Base-by-base conservation (phyloP, 1,139 yeast species). In the Pichia inconspicua region DNA sequence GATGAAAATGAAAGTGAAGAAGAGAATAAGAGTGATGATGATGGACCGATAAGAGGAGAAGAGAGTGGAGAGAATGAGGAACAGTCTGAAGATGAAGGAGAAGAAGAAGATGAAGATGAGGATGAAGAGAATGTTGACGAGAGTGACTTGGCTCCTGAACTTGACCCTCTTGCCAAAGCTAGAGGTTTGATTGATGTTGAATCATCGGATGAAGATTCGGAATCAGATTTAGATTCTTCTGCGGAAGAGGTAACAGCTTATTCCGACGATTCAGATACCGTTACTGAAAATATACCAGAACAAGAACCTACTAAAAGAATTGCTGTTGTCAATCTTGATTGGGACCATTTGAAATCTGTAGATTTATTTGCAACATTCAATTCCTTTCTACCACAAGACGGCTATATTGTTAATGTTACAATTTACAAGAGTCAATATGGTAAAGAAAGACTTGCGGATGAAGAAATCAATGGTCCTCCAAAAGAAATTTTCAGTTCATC, bases 361-460 rank as follows among this genome's bases (percentile, higher is more conserved):
- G 98, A 92, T 64, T 67, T 94, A 55, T 80, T 87, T 86, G 95
- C 95, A 6, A 84, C 97, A 0, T 88, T 94, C 58, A 71, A 81
- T 7, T 82, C 96, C 47, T 94, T 94, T 69, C 84, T 86, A 19
- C 96, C 97, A 15, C 67, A 78, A 39, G 79, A 77, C 41, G 95
- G 96, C 1, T 69, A 73, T 42, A 84, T 94, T 48, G 66, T 71
- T 45, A 78, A 80, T n/a, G 83, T 94, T 9, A 65, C 78, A 10
- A 80, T 94, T n/a, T 88, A 74, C 59, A 97, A 97, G 17, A 85
- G 96, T 50, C 96, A 92, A 60, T 94, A 80, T 64, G 99, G 99
- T 39, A 92, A 89, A 63, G 85, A 86, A 62, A 83, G 89, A 62
- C 83, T 94, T 92, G 87, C 84, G 53, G 78, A 78, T 56, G 99